Evolutionary conservation across 345 rosid species (phyloP), one percentile per base, ranked within the genome.

Genomic region (Gossypium rotundifolium): DNA sequence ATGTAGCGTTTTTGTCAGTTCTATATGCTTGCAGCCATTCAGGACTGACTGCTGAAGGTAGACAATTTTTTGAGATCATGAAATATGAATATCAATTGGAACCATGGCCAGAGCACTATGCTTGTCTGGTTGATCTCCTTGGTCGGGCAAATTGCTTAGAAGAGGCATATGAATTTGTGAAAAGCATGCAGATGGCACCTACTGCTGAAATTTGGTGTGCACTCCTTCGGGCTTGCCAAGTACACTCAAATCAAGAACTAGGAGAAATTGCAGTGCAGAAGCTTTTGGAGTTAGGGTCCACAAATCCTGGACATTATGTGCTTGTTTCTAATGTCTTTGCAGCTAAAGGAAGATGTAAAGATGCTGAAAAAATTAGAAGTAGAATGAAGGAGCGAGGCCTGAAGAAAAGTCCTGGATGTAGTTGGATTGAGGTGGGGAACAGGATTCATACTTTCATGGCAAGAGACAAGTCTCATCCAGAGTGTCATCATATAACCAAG

Each of bases 191-290:
- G 42, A 80, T 76, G 77, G 81, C 84, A 74, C 91, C 95, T 20
- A 81, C 87, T 12, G 82, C 92, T 73, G 98, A 89, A 85, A 87
- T 92, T 70, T 92, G 98, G 98, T 88, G 96, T 81, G 90, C 97
- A 66, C 83, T 90, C 66, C 90, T 94, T 52, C 84, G 89, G 45
- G 92, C 97, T 79, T 92, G 98, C 77, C 85, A 72, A 73, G 79
- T 88, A 75, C 91, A 90, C 81, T 86, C 95, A 57, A 89, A 90
- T 77, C 84, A 82, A 80, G 84, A 82, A 76, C 63, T 91, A 9
- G 97, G 93, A 76, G 91, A 89, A 79, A 80, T 87, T 63, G 93
- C 93, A 29, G 87, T 88, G 18, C 78, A 71, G 75, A 88, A 84
- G 75, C 92, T 94, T 73, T 79, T 86, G 52, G 87, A 85, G 77